A percentile compares a stretch with the other conserved stretches of the same genome.
Evolutionary conservation across 768 basidiomycete genomes (phyloP).

Genomic region (Neoboletus subvelutipes): DNA sequence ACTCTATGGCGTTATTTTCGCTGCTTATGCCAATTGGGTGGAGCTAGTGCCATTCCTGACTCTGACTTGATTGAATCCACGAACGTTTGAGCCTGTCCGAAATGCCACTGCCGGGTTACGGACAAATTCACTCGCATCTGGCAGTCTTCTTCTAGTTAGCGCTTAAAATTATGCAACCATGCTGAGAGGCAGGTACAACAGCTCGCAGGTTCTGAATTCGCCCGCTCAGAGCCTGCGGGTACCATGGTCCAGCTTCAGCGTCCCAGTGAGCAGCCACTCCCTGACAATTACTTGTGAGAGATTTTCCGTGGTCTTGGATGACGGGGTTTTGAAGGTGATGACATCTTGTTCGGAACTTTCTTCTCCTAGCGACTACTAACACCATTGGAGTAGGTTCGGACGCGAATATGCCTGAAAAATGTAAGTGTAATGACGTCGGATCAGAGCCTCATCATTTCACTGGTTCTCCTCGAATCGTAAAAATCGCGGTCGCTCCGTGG

Average conservation of each 20-base stretch:
- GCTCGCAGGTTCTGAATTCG: background rate
- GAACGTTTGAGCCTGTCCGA: background rate
- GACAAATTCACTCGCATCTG: background rate
- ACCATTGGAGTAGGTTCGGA: background rate
- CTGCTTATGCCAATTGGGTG: background rate
- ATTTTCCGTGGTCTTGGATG: background rate
- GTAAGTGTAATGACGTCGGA: background rate
- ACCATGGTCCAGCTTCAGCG: background rate
- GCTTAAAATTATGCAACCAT: background rate
- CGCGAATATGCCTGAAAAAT: constrained; percentile 6
- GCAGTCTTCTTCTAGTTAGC: background rate
- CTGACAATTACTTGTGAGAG: background rate
- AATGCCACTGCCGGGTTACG: background rate
- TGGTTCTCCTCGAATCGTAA: constrained; percentile 9
- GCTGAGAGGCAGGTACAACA: background rate
- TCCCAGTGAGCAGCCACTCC: background rate
- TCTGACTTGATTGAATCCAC: background rate
- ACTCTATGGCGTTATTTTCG: constrained; percentile 3
- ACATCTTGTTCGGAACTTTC: background rate
- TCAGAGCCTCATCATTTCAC: background rate
- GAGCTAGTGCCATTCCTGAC: background rate
- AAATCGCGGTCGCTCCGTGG: constrained; percentile 11
- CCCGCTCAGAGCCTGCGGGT: background rate
- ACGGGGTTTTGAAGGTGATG: background rate
- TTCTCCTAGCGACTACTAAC: background rate